Evolutionary conservation across 2,329 filamentous ascomycete genomes (phyloP).

Genomic region (Torrubiella hemipterigena): DNA sequence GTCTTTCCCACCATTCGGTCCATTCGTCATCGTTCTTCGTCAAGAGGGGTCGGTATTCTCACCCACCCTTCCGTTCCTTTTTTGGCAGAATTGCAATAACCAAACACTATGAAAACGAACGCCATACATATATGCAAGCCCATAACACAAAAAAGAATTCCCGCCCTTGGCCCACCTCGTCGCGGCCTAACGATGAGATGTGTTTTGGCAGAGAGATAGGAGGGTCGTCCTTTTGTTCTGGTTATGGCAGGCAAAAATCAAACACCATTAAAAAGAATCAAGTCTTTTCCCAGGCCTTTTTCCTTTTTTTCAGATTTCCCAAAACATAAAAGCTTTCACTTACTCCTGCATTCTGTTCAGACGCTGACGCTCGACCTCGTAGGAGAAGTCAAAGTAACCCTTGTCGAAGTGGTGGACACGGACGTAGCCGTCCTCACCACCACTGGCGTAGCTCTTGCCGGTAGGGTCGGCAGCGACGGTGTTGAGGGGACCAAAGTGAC

Average conservation of each 20-base stretch:
- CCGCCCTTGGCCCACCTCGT: too few species aligned
- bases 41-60: too few species aligned
- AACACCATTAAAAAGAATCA: not conserved
- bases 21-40: too few species aligned
- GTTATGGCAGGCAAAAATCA: not conserved
- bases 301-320: constrained; percentile 3
- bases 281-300: constrained; percentile 1
- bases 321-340: constrained; percentile 3
- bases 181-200: too few species aligned
- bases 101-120: constrained; percentile 24
- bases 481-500: constrained; percentile 95
- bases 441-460: constrained; percentile 85
- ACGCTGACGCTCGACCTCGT: constrained; percentile 90
- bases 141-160: constrained; percentile 19
- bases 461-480: constrained; percentile 89
- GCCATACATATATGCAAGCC: constrained; percentile 30
- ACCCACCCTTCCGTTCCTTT: constrained; percentile 9
- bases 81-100: too few species aligned
- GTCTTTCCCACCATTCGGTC: too few species aligned
- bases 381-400: constrained; percentile 96
- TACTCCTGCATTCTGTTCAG: constrained; percentile 27
- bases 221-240: too few species aligned
- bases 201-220: too few species aligned
- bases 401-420: constrained; percentile 98
- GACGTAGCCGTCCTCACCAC: constrained; percentile 97